Percentiles rank a stretch among this genome's conserved stretches.
These are phyloP conservation scores for Backusella sp. DNA, from an alignment of 192 early-diverging fungal species.

Conservation along the genomic window DNA sequence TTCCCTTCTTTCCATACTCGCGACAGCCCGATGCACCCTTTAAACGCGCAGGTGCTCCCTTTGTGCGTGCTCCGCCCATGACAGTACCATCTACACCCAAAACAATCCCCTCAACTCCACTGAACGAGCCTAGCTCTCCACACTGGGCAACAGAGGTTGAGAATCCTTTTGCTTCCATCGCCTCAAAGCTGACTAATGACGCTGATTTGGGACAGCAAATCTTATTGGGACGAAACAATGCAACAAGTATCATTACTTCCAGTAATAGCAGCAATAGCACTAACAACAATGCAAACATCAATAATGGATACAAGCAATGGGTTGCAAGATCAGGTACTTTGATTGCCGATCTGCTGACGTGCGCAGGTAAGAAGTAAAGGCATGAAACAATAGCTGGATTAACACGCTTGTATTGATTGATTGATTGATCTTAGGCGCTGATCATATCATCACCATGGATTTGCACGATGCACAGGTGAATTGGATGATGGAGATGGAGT, in stretches of 20 bases:
- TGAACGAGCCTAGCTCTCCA: not conserved
- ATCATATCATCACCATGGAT: conserved; percentile 98
- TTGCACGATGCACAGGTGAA: conserved; percentile 84
- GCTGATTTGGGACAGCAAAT: conserved; percentile 15
- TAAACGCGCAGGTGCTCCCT: conserved; percentile 47
- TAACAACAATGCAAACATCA: not conserved
- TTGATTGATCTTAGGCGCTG: conserved; percentile 55
- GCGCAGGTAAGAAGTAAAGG: conserved; percentile 60
- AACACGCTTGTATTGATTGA: not conserved
- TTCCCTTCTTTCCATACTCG: conserved; percentile 96
- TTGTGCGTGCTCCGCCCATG: conserved; percentile 40
- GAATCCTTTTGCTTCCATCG: conserved; percentile 1
- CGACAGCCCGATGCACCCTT: conserved; percentile 75
- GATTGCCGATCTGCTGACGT: conserved; percentile 83
- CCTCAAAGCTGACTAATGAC: conserved; percentile 4
- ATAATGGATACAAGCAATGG: conserved; percentile 78
- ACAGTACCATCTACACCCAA: conserved; percentile 32
- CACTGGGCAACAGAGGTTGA: not conserved
- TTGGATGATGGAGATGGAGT: not conserved
- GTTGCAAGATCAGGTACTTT: conserved; percentile 86
- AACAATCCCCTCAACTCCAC: conserved; percentile 11
- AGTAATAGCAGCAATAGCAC: not conserved
- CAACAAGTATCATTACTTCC: not conserved
- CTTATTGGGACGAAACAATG: not conserved
- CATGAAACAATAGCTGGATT: not conserved